A percentile compares a stretch with the other conserved stretches of the same genome.
phyloP scores from a whole-genome alignment of 1,139 yeast genomes.

The Pichia sp. region DNA sequence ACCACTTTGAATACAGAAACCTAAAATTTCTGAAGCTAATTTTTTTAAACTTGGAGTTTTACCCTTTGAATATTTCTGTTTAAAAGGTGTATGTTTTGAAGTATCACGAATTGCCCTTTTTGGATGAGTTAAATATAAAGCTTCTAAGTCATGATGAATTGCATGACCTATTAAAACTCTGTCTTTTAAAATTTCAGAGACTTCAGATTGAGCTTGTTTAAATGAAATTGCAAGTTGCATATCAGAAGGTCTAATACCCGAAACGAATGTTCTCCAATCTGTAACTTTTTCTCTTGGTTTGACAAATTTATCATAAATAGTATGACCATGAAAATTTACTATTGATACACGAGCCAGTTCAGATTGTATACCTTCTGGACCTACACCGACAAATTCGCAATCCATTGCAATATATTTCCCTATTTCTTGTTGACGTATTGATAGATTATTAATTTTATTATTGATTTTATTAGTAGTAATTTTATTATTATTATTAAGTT shows the following conservation, averaged over 20 bases:
- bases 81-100: slow-evolving; percentile 52
- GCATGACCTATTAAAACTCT: slow-evolving; percentile 80
- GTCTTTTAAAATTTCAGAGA: slow-evolving; percentile 43
- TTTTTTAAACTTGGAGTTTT: slow-evolving; percentile 68
- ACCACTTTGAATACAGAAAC: slow-evolving; percentile 62
- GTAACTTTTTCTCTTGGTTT: slow-evolving; percentile 69
- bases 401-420: slow-evolving; percentile 81
- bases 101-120: slow-evolving; percentile 65
- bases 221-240: slow-evolving; percentile 63
- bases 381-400: slow-evolving; percentile 93
- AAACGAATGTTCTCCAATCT: slow-evolving; percentile 93
- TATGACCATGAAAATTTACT: slow-evolving; percentile 74
- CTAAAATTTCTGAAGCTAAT: slow-evolving; percentile 51
- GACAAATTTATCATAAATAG: slow-evolving; percentile 67
- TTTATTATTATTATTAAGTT: slow-evolving; percentile 8
- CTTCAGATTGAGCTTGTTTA: slow-evolving; percentile 56
- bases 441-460: background rate
- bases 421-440: slow-evolving; percentile 29
- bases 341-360: slow-evolving; percentile 82
- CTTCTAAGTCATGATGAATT: slow-evolving; percentile 66
- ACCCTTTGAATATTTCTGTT: slow-evolving; percentile 50
- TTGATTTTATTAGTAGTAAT: background rate
- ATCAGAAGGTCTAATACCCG: slow-evolving; percentile 70
- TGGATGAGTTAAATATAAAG: slow-evolving; percentile 65
- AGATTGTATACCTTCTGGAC: slow-evolving; percentile 60